Base-by-base conservation (phyloP, 2,329 filamentous ascomycete species). In the Paramyrothecium roridum region DNA sequence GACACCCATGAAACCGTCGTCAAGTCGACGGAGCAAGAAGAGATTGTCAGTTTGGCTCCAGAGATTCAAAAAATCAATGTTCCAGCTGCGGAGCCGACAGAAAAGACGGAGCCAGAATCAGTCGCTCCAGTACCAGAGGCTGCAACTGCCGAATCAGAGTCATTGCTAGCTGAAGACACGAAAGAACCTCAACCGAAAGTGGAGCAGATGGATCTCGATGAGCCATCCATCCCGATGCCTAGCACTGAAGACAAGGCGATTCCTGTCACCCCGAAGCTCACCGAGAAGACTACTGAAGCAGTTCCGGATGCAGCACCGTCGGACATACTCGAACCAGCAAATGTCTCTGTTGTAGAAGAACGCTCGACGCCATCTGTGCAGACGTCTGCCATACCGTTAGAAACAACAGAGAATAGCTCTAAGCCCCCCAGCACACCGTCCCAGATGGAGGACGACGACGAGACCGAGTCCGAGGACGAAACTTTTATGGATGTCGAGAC, bases 381-480 rank as follows among this genome's bases (percentile, higher is more conserved):
- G n/a, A 43, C n/a, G 13, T 50, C 57, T 16, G 56, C 60, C 33
- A 52, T 61, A 21, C 56, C 64, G 2, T 52, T 64, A 23, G 69
- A 70, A 57, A 65, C 63, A 6, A 64, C 59, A 8, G 70, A 72
- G 49, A 53, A 56, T n/a, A 63, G 54, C 26, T 67, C 69, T n/a
- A 76, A 65, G 30, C 65, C 66, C 7, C 73, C 73, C 0, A 81
- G 74, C 56, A 81, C 76, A 8, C 78, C 79, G 3, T 81, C 79
- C 3, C 78, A 77, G 45, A 71, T 75, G 30, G 49, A 51, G n/a
- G 79, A 80, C 51, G 80, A 80, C 33, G 74, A 82, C 52, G 79
- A 80, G 50, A 83, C 80, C 2, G 80, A 84, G 57, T 76, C 80
- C 8, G 81, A 84, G 51, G 80, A 79, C 46, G 74, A 80, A 40